These are phyloP conservation scores for Sporisorium exsertum DNA, from an alignment of 1,284 basidiomycete species.

Conservation along the genomic window DNA sequence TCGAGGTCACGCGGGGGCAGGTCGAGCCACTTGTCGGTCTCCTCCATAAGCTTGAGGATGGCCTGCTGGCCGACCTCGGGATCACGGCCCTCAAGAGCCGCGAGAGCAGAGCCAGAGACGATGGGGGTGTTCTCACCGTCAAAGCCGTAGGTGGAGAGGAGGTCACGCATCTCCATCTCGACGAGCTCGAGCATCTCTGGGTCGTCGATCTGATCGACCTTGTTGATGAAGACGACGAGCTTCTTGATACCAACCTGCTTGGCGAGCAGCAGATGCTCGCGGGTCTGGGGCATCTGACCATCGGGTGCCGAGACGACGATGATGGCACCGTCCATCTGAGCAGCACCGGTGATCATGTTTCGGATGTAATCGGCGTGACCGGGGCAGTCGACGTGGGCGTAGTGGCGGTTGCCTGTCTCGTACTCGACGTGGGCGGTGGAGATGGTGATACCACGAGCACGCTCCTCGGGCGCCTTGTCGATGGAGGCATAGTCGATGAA, in stretches of 20 bases:
- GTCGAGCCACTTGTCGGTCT: slow-evolving; percentile 95
- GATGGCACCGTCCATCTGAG: slow-evolving; percentile 86
- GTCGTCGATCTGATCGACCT: slow-evolving; percentile 96
- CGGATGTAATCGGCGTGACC: slow-evolving; percentile 72
- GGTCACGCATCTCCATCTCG: slow-evolving; percentile 99
- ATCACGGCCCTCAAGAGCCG: slow-evolving; percentile 89
- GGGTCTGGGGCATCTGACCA: slow-evolving; percentile 99
- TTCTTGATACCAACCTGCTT: slow-evolving; percentile 98
- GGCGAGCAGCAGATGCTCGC: slow-evolving; percentile 96
- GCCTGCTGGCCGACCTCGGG: slow-evolving; percentile 83
- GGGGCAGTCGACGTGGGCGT: slow-evolving; percentile 99
- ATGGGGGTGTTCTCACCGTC: slow-evolving; percentile 98
- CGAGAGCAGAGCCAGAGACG: slow-evolving; percentile 94
- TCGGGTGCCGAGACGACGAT: slow-evolving; percentile 94
- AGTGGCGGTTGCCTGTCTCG: slow-evolving; percentile 88
- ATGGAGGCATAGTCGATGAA: slow-evolving; percentile 98
- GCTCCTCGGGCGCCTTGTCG: slow-evolving; percentile 99
- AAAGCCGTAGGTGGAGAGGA: slow-evolving; percentile 86
- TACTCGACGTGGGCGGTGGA: slow-evolving; percentile 91
- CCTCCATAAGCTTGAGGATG: slow-evolving; percentile 85
- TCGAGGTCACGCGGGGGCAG: slow-evolving; percentile 95
- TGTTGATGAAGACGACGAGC: slow-evolving; percentile 99
- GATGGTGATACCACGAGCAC: slow-evolving; percentile 99
- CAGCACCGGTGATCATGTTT: slow-evolving; percentile 99
- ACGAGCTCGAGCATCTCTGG: slow-evolving; percentile 99